These are phyloP conservation scores for Phyllosticta citriasiana DNA, from an alignment of 2,329 filamentous ascomycete species.

Conservation along the genomic window DNA sequence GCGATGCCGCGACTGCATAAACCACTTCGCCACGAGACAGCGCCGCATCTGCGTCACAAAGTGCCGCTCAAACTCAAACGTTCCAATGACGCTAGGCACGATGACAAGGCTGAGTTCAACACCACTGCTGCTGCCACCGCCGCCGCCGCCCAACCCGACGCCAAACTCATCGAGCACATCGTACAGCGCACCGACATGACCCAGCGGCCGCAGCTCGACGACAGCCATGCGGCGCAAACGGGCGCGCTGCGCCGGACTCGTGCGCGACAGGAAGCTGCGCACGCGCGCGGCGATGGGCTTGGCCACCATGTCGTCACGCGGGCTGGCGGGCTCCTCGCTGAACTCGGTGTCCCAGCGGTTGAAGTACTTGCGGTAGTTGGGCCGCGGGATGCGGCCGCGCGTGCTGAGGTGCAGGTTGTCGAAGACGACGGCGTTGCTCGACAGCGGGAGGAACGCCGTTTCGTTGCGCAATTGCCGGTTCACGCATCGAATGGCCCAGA, in stretches of 20 bases:
- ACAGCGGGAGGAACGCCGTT: not conserved
- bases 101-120: constrained; percentile 1
- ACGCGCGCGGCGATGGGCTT: constrained; percentile 7
- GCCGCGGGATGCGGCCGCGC: constrained; percentile 1
- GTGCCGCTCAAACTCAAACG: constrained; percentile 5
- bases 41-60: constrained; percentile 2
- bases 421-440: constrained; percentile 6
- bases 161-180: constrained; percentile 2
- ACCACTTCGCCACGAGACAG: constrained; percentile 4
- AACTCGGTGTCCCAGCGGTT: constrained; percentile 10
- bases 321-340: constrained; percentile 5
- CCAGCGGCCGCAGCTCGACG: constrained; percentile 8
- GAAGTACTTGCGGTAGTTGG: constrained; percentile 10
- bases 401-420: constrained; percentile 5
- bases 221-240: not conserved
- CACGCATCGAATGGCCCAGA: constrained; percentile 1
- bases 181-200: constrained; percentile 2
- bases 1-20: not conserved
- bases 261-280: constrained; percentile 3
- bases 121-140: not conserved
- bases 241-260: not conserved
- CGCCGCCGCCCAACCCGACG: not conserved
- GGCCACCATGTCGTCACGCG: constrained; percentile 5
- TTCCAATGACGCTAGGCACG: constrained; percentile 8
- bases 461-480: constrained; percentile 1